A percentile compares a stretch with the other conserved stretches of the same genome.
phyloP scores from a whole-genome alignment of 306 rosid genomes.

The Quercus alba region DNA sequence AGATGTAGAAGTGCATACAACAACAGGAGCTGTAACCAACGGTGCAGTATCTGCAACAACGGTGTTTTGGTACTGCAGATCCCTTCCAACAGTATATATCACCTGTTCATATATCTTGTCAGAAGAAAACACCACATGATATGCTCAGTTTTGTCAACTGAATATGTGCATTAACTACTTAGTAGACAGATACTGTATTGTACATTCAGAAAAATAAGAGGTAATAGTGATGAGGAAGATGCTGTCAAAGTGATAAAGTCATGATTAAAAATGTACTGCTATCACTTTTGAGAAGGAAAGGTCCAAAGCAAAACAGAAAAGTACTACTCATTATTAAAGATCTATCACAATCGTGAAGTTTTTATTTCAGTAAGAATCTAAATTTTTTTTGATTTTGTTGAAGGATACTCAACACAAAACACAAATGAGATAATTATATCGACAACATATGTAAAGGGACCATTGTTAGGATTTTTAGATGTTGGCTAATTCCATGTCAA shows the following conservation, averaged over 20 bases:
- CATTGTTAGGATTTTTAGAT: too few species aligned
- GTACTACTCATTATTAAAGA: neutral
- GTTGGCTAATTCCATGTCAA: too few species aligned
- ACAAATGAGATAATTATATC: neutral
- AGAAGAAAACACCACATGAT: constrained; percentile 16
- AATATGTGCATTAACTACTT: neutral
- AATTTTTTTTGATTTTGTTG: neutral
- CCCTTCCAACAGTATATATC: constrained; percentile 93
- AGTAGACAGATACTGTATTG: neutral
- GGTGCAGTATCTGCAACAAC: constrained; percentile 68
- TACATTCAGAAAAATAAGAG: neutral
- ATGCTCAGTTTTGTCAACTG: neutral
- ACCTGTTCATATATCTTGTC: constrained; percentile 52
- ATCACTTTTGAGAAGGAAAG: neutral
- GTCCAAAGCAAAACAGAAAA: neutral
- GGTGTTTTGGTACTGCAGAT: constrained; percentile 67
- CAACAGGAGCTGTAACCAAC: constrained; percentile 68
- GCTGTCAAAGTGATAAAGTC: neutral
- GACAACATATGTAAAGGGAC: neutral
- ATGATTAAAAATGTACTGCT: neutral
- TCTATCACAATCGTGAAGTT: neutral
- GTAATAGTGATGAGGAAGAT: neutral
- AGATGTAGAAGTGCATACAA: constrained; percentile 49
- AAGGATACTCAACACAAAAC: neutral
- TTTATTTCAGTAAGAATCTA: neutral